Base-by-base conservation (phyloP, 2,329 filamentous ascomycete species). In the Hypomyces perniciosus region DNA sequence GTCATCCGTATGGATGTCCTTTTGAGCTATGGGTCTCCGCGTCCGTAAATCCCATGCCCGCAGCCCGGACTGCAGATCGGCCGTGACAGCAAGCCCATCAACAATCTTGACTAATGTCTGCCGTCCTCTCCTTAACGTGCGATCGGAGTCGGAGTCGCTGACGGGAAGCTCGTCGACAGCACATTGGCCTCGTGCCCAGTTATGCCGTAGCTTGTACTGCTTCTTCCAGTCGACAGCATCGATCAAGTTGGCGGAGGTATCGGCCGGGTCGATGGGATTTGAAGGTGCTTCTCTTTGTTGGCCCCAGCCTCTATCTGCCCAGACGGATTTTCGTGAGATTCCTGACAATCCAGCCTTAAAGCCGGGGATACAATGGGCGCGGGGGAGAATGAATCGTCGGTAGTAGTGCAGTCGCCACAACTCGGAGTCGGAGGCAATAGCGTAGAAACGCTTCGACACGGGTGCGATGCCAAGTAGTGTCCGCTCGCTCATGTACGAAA, bases 361-460 rank as follows among this genome's bases (percentile, higher is more conserved):
- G 26, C 86, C 85, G 0, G 88, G 86, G 50, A 92, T 83, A 51
- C 86, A 82, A 58, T 86, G 78, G 34, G 86, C 87, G 62, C 90
- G 82, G 37, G 90, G 90, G 34, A 88, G 79, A 30, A 96, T 88
- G 68, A 95, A 97, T 55, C 86, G 84, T 28, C 83, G 78, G 69
- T 95, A 96, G 70, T 96, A 99, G 45, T 90, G 81, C 10, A 80
- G 79, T 66, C 92, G 93, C 93, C 93, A 99, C 51, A 97, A 73
- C 65, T 96, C 89, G 1, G 86, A 86, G 67, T 97, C 93, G 49
- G 79, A 77, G 6, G 88, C 79, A n/a, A 97, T 77, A 37, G 75
- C 76, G 59, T 83, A 76, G 62, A 95, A 86, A 53, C 87, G 88
- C 48, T 72, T 81, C 2, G 90, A 96, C n/a, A 91, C 76, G 49